Evolutionary conservation across 2,329 filamentous ascomycete genomes (phyloP), one percentile per base, ranked within the genome.

Genomic region (Pseudogymnoascus sp.): DNA sequence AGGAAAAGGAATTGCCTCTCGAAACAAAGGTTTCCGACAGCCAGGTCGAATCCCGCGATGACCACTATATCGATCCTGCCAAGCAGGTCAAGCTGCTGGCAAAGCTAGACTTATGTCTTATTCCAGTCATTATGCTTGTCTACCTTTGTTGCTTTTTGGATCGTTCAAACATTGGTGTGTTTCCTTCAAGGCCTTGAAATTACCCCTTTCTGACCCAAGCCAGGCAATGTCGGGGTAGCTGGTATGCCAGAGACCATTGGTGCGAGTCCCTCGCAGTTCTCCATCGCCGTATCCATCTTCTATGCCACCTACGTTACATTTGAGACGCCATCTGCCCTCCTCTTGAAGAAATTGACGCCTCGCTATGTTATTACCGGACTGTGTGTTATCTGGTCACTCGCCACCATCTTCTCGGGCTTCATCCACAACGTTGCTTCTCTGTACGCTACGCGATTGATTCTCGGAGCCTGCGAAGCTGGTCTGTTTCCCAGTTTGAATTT

Each of bases 81-180:
- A 78, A 77, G 63, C 80, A 82, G 68, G 73, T 69, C 62, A 77
- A 74, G 62, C 71, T 82, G 4, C 74, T 82, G 31, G 69, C 73
- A 38, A 82, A 81, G 64, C 70, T 82, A 18, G 80, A 82, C 62
- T 37, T 76, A 2, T 74, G 75, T 10, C 76, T 81, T 60, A 76
- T 78, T 21, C 61, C 61, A 14, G 46, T 65, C 65, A 79, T 84
- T 64, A 82, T 82, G 76, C 71, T 82, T 40, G 76, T 83, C 5
- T 85, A 84, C 66, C 67, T 85, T 23, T 76, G 77, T 4, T 82
- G 79, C 64, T 82, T 82, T 66, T 73, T 84, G 50, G 83, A 85
- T 70, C 76, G 82, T 31, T 56, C 46, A 18, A 56, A 56, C n/a
- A 56, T 56, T 56, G 46, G 46, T 64, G 75, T 75, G 23, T 56